These are phyloP conservation scores for Polychytrium aggregatum DNA, from an alignment of 192 early-diverging fungal species.

Conservation along the genomic window DNA sequence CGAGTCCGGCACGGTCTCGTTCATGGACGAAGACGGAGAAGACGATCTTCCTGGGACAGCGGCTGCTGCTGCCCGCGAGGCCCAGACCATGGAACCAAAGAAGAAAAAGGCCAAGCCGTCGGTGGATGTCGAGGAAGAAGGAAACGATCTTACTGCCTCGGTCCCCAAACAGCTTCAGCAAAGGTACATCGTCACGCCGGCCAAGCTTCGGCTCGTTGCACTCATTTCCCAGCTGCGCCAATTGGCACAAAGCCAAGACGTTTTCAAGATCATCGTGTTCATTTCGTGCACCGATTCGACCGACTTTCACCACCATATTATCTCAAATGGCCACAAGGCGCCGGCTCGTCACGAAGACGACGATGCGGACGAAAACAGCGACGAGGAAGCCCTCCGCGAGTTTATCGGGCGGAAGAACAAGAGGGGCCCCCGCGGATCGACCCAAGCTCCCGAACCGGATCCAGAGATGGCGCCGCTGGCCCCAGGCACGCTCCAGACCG, in stretches of 20 bases:
- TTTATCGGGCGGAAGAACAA: slow-evolving; percentile 20
- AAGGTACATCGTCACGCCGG: slow-evolving; percentile 70
- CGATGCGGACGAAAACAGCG: slow-evolving; percentile 10
- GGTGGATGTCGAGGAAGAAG: slow-evolving; percentile 17
- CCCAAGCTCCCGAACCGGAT: too few species aligned
- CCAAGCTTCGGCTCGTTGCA: slow-evolving; percentile 85
- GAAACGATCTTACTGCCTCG: slow-evolving; percentile 32
- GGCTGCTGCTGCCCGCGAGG: too few species aligned
- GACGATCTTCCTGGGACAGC: background rate
- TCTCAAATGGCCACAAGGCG: slow-evolving; percentile 43
- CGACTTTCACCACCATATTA: slow-evolving; percentile 84
- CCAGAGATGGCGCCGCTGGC: too few species aligned
- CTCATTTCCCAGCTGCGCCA: slow-evolving; percentile 64
- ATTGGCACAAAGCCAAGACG: slow-evolving; percentile 19
- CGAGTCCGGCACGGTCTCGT: too few species aligned
- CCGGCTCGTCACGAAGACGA: slow-evolving; percentile 7
- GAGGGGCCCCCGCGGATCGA: too few species aligned
- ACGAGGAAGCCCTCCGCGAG: slow-evolving; percentile 15
- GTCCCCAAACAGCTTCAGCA: slow-evolving; percentile 86
- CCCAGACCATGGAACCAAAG: too few species aligned
- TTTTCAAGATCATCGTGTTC: slow-evolving; percentile 83
- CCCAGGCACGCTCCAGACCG: too few species aligned
- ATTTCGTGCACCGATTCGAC: slow-evolving; percentile 86
- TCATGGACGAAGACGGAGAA: slow-evolving; percentile 8
- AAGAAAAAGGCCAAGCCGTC: slow-evolving; percentile 21